A percentile compares a stretch with the other conserved stretches of the same genome.
Evolutionary conservation across 176 grass and related monocot species (phyloP).

Genomic region (Paspalum vaginatum): DNA sequence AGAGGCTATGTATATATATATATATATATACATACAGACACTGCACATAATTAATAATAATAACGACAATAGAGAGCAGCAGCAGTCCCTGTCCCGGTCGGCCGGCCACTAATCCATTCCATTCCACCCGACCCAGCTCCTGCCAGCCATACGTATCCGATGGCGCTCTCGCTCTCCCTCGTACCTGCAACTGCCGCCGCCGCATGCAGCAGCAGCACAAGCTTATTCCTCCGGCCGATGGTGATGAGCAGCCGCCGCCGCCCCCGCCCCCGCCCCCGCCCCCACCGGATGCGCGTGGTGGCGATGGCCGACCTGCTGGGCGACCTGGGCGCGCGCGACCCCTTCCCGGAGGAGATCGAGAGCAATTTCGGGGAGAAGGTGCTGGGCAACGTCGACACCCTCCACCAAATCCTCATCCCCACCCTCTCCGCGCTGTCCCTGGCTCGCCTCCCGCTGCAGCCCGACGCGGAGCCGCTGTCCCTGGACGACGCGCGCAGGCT

Average conservation of each 20-base stretch:
- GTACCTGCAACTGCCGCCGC: background rate
- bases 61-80: background rate
- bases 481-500: constrained; percentile 58
- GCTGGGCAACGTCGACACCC: constrained; percentile 74
- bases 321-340: constrained; percentile 72
- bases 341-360: constrained; percentile 84
- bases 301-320: constrained; percentile 68
- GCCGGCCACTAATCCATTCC: background rate
- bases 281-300: constrained; percentile 29
- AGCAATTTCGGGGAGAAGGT: constrained; percentile 81
- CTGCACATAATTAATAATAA: too few species aligned
- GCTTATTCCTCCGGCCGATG: background rate
- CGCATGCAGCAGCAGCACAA: background rate
- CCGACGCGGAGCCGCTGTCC: constrained; percentile 35
- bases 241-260: background rate
- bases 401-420: constrained; percentile 94
- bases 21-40: too few species aligned
- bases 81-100: background rate
- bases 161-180: constrained; percentile 33
- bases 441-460: constrained; percentile 51
- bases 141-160: background rate
- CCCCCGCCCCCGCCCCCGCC: too few species aligned
- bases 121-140: background rate
- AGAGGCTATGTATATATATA: too few species aligned
- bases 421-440: constrained; percentile 72